Conservation (phyloP, 495 filamentous ascomycete species). For the Margaritispora aquatica region DNA sequence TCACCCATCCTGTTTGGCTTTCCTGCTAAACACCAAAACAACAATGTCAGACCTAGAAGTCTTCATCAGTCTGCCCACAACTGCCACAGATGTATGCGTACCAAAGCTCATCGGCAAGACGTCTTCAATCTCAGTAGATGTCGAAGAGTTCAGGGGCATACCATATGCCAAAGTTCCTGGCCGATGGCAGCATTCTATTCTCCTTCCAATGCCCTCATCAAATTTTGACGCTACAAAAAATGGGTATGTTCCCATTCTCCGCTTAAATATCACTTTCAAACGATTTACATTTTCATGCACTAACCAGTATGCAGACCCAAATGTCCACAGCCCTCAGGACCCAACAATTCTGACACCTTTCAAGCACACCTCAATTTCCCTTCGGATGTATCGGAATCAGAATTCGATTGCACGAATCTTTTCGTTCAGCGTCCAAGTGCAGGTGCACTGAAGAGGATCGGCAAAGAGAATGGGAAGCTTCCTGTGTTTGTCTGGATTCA, state of each 20-base stretch:
- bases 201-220: neutral
- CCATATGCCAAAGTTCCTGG: neutral
- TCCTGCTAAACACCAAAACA: neutral
- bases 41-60: neutral
- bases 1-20: too few relatives aligned
- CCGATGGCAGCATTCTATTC: neutral
- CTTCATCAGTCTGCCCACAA: neutral
- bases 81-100: slow-evolving; percentile 10
- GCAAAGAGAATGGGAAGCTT: neutral
- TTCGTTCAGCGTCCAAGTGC: neutral
- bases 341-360: neutral
- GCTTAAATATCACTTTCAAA: neutral
- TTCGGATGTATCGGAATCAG: neutral
- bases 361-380: neutral
- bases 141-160: neutral
- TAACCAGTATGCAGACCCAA: neutral
- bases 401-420: neutral
- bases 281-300: neutral
- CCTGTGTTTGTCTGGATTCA: slow-evolving; percentile 4
- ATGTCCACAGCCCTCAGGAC: neutral
- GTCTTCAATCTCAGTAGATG: neutral
- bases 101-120: neutral
- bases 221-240: neutral
- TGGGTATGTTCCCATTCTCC: neutral
- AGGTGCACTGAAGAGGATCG: neutral